Conservation (phyloP, 1,284 basidiomycete species). For the Anthracocystis panici-leucophaei region DNA sequence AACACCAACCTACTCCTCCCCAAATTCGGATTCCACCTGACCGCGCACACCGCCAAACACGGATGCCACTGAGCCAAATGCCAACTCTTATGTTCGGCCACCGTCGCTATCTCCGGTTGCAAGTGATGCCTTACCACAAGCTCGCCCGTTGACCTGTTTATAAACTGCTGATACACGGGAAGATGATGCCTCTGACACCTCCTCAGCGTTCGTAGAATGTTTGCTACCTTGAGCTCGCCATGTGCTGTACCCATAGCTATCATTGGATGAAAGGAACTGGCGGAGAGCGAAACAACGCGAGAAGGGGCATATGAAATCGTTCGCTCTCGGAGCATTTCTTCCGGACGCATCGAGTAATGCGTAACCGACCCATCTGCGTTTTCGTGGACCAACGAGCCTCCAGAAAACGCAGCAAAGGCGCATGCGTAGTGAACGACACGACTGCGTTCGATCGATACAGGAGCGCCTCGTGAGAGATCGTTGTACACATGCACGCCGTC, state of each 20-base stretch:
- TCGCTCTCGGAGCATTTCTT: constrained; percentile 31
- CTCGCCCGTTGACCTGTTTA: constrained; percentile 23
- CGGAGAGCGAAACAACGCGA: constrained; percentile 11
- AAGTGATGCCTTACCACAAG: constrained; percentile 15
- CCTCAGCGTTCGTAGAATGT: constrained; percentile 14
- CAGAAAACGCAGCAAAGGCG: constrained; percentile 12
- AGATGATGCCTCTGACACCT: constrained; percentile 16
- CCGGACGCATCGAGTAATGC: constrained; percentile 24
- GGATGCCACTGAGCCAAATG: constrained; percentile 28
- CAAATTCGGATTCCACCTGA: constrained; percentile 40
- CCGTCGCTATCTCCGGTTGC: constrained; percentile 12
- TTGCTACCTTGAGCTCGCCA: constrained; percentile 40
- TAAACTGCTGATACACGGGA: constrained; percentile 20
- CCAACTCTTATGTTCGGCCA: constrained; percentile 19
- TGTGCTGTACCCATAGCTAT: constrained; percentile 30
- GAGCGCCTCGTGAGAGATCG: constrained; percentile 6
- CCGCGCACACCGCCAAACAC: constrained; percentile 23
- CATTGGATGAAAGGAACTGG: constrained; percentile 23
- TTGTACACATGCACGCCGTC: constrained; percentile 21
- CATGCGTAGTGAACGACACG: constrained; percentile 27
- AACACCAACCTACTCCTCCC: constrained; percentile 19
- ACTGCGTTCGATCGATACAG: constrained; percentile 19
- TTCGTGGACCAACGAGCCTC: constrained; percentile 30
- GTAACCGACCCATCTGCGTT: constrained; percentile 34
- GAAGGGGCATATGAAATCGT: constrained; percentile 14